phyloP scores from a whole-genome alignment of 768 basidiomycete genomes.

The Suillus bovinus region DNA sequence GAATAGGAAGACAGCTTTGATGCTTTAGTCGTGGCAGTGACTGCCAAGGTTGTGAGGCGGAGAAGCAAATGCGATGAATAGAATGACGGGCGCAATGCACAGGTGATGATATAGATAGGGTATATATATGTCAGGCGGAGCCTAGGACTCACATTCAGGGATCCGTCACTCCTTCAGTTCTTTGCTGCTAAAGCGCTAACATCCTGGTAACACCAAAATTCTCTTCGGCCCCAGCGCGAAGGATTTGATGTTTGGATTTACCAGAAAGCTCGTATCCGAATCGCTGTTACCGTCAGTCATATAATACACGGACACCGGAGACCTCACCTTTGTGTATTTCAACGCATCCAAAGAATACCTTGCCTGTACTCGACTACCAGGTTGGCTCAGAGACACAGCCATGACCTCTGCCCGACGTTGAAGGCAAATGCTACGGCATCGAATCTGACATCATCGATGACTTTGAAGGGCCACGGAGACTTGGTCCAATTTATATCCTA shows the following conservation, averaged over 20 bases:
- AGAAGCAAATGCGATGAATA: no score
- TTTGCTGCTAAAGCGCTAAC: neutral
- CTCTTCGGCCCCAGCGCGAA: neutral
- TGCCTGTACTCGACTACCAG: neutral
- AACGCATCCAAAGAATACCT: neutral
- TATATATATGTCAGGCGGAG: no score
- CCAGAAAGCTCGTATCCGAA: neutral
- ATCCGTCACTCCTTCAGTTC: neutral
- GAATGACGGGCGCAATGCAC: no score
- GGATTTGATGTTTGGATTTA: neutral
- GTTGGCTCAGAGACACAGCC: neutral
- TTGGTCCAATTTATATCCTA: no score
- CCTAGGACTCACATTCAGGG: neutral
- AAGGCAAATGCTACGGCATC: neutral
- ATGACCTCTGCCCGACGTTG: neutral
- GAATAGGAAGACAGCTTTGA: no score
- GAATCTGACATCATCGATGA: neutral
- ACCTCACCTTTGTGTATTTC: neutral
- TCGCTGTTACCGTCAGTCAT: neutral
- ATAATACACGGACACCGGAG: neutral
- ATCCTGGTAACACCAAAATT: neutral
- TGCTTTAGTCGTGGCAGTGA: no score
- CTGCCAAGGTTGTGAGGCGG: no score
- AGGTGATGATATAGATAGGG: no score
- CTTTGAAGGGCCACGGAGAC: no score